Conservation (phyloP, 768 basidiomycete genomes). For the Boletus insuetus region DNA sequence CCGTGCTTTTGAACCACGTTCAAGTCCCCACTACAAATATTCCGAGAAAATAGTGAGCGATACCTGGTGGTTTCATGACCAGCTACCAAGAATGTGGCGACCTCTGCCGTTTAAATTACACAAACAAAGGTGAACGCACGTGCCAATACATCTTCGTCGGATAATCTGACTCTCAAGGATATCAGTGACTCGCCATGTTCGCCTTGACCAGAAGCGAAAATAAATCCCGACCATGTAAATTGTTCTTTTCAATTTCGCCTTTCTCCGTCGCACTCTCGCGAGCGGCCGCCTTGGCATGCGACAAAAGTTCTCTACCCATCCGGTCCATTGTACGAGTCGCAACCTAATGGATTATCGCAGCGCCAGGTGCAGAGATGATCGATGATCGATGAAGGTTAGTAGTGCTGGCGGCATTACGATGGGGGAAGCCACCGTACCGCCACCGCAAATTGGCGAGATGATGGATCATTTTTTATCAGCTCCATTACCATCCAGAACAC, state of each 20-base stretch:
- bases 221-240: slow-evolving; percentile 48
- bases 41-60: too few relatives aligned
- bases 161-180: slow-evolving; percentile 52
- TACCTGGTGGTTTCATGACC: slow-evolving; percentile 60
- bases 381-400: too few relatives aligned
- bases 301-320: slow-evolving; percentile 48
- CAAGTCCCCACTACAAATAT: background rate
- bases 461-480: too few relatives aligned
- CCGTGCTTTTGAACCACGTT: slow-evolving; percentile 24
- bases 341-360: too few relatives aligned
- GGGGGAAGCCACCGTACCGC: too few relatives aligned
- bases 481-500: too few relatives aligned
- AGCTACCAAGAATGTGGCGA: slow-evolving; percentile 58
- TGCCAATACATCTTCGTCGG: slow-evolving; percentile 59
- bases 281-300: slow-evolving; percentile 45
- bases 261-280: slow-evolving; percentile 20
- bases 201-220: slow-evolving; percentile 59
- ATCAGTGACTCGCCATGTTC: slow-evolving; percentile 62
- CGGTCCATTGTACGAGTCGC: slow-evolving; percentile 44
- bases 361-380: too few relatives aligned
- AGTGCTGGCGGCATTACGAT: too few relatives aligned
- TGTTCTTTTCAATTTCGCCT: slow-evolving; percentile 34
- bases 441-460: too few relatives aligned
- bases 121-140: slow-evolving; percentile 37
- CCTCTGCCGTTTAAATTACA: slow-evolving; percentile 38